A percentile compares a stretch with the other conserved stretches of the same genome.
Evolutionary conservation across 2,329 filamentous ascomycete species (phyloP).

Genomic region (Botrytis paeoniae): DNA sequence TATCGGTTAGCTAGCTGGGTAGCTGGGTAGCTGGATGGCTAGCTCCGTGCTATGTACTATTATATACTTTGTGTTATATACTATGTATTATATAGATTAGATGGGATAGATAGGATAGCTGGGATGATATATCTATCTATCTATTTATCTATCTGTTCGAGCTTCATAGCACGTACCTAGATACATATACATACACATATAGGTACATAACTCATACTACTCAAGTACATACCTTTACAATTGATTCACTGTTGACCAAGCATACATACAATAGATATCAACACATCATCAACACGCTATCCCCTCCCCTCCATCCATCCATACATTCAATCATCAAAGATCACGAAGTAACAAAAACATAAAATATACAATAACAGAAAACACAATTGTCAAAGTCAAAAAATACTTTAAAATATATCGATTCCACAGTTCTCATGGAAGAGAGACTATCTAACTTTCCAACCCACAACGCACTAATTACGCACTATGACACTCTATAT

Average conservation of each 20-base stretch:
- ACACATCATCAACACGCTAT: background rate
- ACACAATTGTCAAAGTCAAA: background rate
- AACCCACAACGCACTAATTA: background rate
- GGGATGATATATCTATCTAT: too few species aligned
- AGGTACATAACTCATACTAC: too few species aligned
- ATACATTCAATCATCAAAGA: background rate
- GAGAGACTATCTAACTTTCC: conserved; percentile 2
- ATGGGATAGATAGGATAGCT: too few species aligned
- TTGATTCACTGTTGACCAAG: background rate
- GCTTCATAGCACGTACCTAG: too few species aligned
- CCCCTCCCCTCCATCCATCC: background rate
- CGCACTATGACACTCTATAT: background rate
- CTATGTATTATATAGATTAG: too few species aligned
- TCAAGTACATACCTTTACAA: too few species aligned
- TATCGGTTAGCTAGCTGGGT: too few species aligned
- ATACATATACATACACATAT: too few species aligned
- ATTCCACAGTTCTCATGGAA: background rate
- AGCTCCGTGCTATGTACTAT: too few species aligned
- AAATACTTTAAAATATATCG: background rate
- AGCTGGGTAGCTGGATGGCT: too few species aligned
- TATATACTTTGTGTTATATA: too few species aligned
- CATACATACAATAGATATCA: background rate
- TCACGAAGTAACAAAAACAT: background rate
- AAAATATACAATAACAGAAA: background rate
- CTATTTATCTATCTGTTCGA: too few species aligned